Evolutionary conservation across 306 rosid species (phyloP).

Genomic region (Vigna angularis): DNA sequence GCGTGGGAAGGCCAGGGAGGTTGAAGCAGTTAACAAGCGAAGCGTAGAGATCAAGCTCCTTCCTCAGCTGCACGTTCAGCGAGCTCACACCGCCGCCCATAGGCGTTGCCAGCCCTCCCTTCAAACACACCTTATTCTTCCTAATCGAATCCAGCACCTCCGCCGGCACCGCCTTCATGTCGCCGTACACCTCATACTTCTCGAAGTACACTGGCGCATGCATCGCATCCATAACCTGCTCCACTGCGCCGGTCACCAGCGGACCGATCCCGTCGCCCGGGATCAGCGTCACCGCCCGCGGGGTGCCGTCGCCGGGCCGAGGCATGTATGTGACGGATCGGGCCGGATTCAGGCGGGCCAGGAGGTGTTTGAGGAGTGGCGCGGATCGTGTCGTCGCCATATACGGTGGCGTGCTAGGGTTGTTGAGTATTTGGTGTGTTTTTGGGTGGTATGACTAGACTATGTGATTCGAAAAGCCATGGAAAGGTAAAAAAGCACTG

Average conservation of each 20-base stretch:
- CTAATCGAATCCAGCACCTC: slow-evolving; percentile 77
- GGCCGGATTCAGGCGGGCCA: slow-evolving; percentile 37
- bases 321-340: slow-evolving; percentile 91
- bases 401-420: slow-evolving; percentile 41
- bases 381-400: slow-evolving; percentile 68
- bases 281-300: slow-evolving; percentile 75
- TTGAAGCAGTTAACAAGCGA: slow-evolving; percentile 89
- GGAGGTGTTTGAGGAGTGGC: slow-evolving; percentile 47
- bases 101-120: slow-evolving; percentile 83
- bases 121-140: slow-evolving; percentile 88
- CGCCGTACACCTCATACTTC: slow-evolving; percentile 69
- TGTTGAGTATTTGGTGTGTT: slow-evolving; percentile 15
- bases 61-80: slow-evolving; percentile 76
- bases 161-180: slow-evolving; percentile 68
- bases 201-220: slow-evolving; percentile 86
- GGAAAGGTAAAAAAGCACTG: slow-evolving; percentile 15
- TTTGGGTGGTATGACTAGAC: not conserved
- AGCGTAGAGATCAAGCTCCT: slow-evolving; percentile 88
- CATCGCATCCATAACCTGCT: slow-evolving; percentile 89
- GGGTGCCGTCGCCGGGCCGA: slow-evolving; percentile 82
- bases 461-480: slow-evolving; percentile 43
- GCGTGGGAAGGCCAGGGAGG: slow-evolving; percentile 72
- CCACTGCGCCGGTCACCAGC: slow-evolving; percentile 75
- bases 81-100: slow-evolving; percentile 91
- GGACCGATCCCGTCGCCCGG: slow-evolving; percentile 93